Evolutionary conservation across 495 filamentous ascomycete species (phyloP), one percentile per base, ranked within the genome.

Genomic region (Trichoderma asperelloides): DNA sequence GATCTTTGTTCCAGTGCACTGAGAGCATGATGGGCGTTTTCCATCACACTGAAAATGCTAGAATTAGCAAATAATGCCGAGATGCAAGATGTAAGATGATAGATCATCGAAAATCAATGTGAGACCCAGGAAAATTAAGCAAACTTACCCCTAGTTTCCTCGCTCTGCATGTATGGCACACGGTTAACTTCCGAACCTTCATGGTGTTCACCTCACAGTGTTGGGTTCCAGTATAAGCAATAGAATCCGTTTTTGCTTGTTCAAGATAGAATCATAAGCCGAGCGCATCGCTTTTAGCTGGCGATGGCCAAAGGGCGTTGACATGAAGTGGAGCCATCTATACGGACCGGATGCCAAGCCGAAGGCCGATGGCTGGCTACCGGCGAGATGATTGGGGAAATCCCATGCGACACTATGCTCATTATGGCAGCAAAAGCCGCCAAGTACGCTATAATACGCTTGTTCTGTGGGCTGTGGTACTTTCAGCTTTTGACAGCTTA

Each of bases 91-190:
- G 21, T 25, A 37, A 45, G 63, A 41, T 40, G 63, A 16, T 3
- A 23, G 30, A 60, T 28, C 25, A 13, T 15, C 49, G 4, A 57
- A 27, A 5, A 21, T 5, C 25, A 30, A 3, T 5, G 11, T 27
- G 25, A 9, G 25, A 64, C 9, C 37, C 2, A 28, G 33, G 11
- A 7, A 25, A 15, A 41, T n/a, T 25, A 5, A 23, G 33, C 5
- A 2, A 9, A 41, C 63, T 40, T 23, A 64, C 63, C 40, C 37
- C 63, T 11, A 64, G 63, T 45, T 64, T 64, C 37, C 63, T 15
- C 21, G 63, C 63, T 33, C 63, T 64, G 63, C 63, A 64, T 21
- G 63, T 64, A 27, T 64, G 63, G 15, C 63, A 64, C 7, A 45
- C 28, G 63, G 63, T 64, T 13, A 40, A 45, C 63, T 64, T 40